phyloP scores from a whole-genome alignment of 345 rosid species.

The Eucalyptus cladocalyx region DNA sequence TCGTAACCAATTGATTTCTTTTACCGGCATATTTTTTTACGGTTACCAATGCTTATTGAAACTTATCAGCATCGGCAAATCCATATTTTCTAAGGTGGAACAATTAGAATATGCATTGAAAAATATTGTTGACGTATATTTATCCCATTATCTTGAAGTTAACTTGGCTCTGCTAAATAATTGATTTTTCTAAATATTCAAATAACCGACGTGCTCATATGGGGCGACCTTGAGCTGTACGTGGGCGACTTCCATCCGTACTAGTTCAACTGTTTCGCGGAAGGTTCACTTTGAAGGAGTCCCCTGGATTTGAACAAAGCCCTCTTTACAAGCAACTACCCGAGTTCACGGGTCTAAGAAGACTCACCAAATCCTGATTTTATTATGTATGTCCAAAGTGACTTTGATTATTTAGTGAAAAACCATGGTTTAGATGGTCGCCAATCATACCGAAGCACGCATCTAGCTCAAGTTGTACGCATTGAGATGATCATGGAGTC shows the following conservation, averaged over 20 bases:
- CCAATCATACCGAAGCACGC: background rate
- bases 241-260: background rate
- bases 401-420: background rate
- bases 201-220: background rate
- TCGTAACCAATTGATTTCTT: too few relatives aligned
- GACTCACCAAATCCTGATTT: background rate
- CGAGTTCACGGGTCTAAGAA: background rate
- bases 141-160: background rate
- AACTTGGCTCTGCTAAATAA: background rate
- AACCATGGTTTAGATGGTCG: background rate
- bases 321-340: background rate
- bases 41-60: too few relatives aligned
- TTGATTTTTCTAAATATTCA: background rate
- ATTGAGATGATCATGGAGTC: background rate
- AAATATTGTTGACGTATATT: background rate
- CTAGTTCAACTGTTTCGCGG: background rate
- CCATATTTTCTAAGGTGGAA: background rate
- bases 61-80: too few relatives aligned
- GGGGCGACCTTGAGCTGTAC: background rate
- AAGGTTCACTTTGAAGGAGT: background rate
- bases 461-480: background rate
- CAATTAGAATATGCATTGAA: background rate
- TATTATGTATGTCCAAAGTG: background rate
- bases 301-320: background rate
- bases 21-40: too few relatives aligned